Evolutionary conservation across 23 red algal genomes (phyloP).

Genomic region (Cyanidioschyzon merolae): DNA sequence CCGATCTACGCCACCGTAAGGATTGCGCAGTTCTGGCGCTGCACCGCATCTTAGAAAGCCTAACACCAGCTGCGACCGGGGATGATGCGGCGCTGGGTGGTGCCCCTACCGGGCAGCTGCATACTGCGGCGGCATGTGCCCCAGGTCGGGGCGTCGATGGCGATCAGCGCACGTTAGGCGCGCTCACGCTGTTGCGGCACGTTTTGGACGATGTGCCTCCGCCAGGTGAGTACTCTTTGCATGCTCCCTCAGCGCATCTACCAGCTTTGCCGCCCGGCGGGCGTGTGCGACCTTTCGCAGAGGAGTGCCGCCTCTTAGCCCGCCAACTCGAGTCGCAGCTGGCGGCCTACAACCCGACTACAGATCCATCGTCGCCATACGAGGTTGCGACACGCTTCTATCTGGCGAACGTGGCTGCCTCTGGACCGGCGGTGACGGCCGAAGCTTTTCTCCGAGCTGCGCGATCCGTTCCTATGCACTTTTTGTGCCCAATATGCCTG

Average conservation of each 20-base stretch:
- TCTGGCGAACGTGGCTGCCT: not conserved
- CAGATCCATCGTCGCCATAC: not conserved
- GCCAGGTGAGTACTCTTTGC: not conserved
- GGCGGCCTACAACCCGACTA: not conserved
- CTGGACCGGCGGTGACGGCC: not conserved
- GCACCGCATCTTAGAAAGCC: not conserved
- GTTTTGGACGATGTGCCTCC: not conserved
- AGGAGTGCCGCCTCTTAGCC: not conserved
- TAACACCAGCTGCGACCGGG: not conserved
- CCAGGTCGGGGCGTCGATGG: not conserved
- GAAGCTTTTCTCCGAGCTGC: not conserved
- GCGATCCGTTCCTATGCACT: not conserved
- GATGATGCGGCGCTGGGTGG: not conserved
- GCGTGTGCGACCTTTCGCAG: not conserved
- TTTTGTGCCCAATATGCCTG: conserved; percentile 9
- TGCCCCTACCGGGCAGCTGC: not conserved
- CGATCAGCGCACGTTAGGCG: not conserved
- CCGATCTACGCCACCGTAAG: conserved; percentile 3
- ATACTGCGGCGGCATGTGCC: not conserved
- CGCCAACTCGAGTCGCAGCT: not conserved
- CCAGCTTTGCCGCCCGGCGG: not conserved
- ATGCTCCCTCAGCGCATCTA: not conserved
- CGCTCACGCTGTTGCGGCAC: not conserved
- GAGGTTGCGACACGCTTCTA: conserved; percentile 2
- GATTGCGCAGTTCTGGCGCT: conserved; percentile 12